Evolutionary conservation across 805 yeast species (phyloP), one percentile per base, ranked within the genome.

Genomic region (Tetrapisispora phaffii): DNA sequence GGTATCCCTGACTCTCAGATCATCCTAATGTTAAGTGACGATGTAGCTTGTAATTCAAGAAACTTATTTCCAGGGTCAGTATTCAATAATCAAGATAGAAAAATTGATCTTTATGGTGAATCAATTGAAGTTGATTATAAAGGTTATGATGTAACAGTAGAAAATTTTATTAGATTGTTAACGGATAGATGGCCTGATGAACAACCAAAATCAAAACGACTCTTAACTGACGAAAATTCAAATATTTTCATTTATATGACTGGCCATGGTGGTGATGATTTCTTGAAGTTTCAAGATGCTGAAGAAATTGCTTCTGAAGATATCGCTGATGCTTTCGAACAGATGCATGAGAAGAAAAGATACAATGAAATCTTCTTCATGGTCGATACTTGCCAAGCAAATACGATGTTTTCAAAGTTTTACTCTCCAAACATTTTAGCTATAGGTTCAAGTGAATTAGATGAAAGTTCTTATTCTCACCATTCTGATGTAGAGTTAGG

Each of bases 321-420:
- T 65, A 76, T 93, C 49, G 97, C 98, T 1, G 96, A 93, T 66
- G 97, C 97, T 2, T 86, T 93, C 67, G 94, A 79, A 43, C 97
- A 93, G 62, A 93, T 93, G 98, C 79, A 86, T 68, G 96, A 90
- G 62, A 89, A 89, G 76, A 84, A 85, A 54, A 74, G 98, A 45
- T 93, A 93, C 69, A 88, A 89, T 55, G 97, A 93, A 69, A 85
- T 93, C 29, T 79, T 93, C 59, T 93, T 93, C 67, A 93, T 93
- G 97, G 84, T 93, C 51, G 99, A 93, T 64, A 93, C 99, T 0
- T 93, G 99, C 60, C 98, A 93, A 70, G 98, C 98, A 22, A 93
- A 90, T 66, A 87, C 98, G 15, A 90, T 93, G 98, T 93, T 84
- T 67, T 82, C 94, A 46, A 77, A 83, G 58, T 80, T 90, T 59